Evolutionary conservation across 768 basidiomycete genomes (phyloP).

Genomic region (Dacryopinax primogenitus): DNA sequence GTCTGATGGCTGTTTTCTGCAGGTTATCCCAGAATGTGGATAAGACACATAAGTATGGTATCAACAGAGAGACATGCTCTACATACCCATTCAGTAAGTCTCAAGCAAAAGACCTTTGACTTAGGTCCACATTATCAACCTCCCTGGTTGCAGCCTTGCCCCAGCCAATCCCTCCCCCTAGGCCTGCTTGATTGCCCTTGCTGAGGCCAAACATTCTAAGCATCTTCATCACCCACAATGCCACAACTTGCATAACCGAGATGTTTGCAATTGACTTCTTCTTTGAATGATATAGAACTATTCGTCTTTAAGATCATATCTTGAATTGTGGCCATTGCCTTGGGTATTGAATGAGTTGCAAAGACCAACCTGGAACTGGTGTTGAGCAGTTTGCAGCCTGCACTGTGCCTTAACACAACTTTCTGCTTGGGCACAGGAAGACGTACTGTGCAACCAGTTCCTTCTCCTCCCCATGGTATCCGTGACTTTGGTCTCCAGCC

Average conservation of each 20-base stretch:
- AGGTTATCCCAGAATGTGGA: slow-evolving; percentile 88
- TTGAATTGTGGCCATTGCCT: slow-evolving; percentile 59
- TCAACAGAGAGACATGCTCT: slow-evolving; percentile 70
- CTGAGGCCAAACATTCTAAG: slow-evolving; percentile 36
- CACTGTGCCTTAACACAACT: background rate
- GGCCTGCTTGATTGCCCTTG: slow-evolving; percentile 47
- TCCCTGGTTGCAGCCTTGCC: slow-evolving; percentile 43
- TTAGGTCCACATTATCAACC: slow-evolving; percentile 36
- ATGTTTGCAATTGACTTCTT: slow-evolving; percentile 30
- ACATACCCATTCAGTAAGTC: slow-evolving; percentile 8
- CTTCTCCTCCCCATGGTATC: slow-evolving; percentile 39
- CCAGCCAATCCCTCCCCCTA: slow-evolving; percentile 68
- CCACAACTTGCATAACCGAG: slow-evolving; percentile 44
- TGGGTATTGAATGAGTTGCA: slow-evolving; percentile 98
- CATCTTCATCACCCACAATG: slow-evolving; percentile 37
- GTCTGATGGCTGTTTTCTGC: slow-evolving; percentile 60
- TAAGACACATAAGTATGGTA: slow-evolving; percentile 76
- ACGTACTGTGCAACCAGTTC: slow-evolving; percentile 53
- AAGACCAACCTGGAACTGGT: slow-evolving; percentile 68
- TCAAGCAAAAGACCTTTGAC: slow-evolving; percentile 20
- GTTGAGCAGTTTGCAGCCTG: slow-evolving; percentile 64
- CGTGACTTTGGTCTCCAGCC: slow-evolving; percentile 24
- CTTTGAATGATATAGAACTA: slow-evolving; percentile 58
- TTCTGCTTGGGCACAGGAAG: slow-evolving; percentile 11
- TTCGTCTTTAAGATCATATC: slow-evolving; percentile 78